Conservation (phyloP, 768 basidiomycete species). For the Collybia sordida region DNA sequence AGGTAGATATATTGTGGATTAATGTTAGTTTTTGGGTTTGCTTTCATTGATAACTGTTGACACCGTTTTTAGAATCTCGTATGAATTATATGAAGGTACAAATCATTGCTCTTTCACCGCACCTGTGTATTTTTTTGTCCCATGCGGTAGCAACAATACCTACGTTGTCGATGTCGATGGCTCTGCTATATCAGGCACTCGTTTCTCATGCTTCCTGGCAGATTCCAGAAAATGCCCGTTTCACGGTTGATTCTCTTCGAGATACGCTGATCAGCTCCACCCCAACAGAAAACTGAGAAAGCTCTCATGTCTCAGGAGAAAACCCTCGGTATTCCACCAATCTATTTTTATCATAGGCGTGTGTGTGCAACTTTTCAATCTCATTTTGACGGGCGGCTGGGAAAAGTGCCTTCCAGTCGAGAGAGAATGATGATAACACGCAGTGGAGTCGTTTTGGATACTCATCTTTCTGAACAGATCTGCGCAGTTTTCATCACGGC, state of each 20-base stretch:
- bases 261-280: neutral
- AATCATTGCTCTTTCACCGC: neutral
- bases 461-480: too few species aligned
- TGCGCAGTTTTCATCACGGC: too few species aligned
- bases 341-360: too few species aligned
- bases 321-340: too few species aligned
- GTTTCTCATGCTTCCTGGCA: neutral
- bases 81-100: neutral
- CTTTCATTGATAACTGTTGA: neutral
- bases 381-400: too few species aligned
- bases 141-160: too few species aligned
- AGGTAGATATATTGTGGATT: constrained; percentile 3
- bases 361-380: too few species aligned
- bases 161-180: neutral
- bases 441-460: too few species aligned
- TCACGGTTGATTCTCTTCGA: neutral
- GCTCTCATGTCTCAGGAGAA: too few species aligned
- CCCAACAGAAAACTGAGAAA: neutral
- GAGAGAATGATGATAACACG: too few species aligned
- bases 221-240: neutral
- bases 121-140: neutral
- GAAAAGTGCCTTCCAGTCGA: too few species aligned
- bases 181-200: neutral
- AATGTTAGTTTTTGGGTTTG: neutral
- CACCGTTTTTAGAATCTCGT: neutral